phyloP scores from a whole-genome alignment of 1,284 basidiomycete genomes.

The Trichosporon asahii region DNA sequence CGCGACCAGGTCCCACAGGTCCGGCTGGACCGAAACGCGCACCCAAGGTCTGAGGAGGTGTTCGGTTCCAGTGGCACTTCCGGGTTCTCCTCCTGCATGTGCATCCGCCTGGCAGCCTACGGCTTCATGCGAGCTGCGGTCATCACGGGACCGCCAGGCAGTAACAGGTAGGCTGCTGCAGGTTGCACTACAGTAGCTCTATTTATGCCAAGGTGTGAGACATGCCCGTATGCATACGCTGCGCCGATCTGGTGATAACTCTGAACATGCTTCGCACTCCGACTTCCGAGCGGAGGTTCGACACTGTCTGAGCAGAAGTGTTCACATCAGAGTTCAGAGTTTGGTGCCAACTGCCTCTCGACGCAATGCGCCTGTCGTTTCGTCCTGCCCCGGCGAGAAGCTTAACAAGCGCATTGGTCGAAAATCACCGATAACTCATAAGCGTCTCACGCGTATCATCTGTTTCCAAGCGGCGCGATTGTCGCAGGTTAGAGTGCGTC shows the following conservation, averaged over 20 bases:
- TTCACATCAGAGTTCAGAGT: neutral
- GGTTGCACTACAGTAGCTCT: no score
- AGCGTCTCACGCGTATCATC: neutral
- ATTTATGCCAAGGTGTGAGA: no score
- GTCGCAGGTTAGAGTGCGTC: constrained; percentile 5
- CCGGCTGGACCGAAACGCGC: neutral
- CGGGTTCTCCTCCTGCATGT: neutral
- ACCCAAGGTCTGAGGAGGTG: no score
- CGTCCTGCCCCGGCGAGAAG: neutral
- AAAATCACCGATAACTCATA: neutral
- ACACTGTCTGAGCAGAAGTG: neutral
- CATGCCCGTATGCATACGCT: neutral
- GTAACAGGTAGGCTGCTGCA: no score
- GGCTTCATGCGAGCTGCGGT: neutral
- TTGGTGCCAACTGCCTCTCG: neutral
- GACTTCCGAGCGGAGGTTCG: no score
- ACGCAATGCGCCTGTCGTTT: neutral
- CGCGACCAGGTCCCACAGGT: neutral
- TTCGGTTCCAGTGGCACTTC: neutral
- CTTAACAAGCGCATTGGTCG: neutral
- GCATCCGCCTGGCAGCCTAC: no score
- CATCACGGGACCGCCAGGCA: no score
- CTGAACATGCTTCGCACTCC: neutral
- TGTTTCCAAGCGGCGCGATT: constrained; percentile 6
- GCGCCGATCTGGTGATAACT: neutral